Evolutionary conservation across 371 early-diverging fungal species (phyloP).

Genomic region (Syncephalis fuscata): DNA sequence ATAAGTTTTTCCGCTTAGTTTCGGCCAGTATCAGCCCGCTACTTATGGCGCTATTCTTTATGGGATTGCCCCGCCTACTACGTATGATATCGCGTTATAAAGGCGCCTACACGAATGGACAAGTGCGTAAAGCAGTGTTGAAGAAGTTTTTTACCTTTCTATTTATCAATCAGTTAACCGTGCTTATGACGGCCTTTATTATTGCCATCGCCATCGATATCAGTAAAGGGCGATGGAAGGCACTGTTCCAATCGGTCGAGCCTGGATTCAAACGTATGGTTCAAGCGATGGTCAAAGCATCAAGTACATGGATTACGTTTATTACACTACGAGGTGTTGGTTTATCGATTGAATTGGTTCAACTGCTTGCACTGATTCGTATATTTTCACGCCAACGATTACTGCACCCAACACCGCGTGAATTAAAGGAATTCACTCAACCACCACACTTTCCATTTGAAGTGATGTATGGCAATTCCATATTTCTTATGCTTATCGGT

Average conservation of each 20-base stretch:
- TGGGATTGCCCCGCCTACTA: background rate
- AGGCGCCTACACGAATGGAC: slow-evolving; percentile 1
- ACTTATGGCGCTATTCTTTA: background rate
- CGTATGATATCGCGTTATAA: background rate
- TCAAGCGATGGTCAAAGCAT: slow-evolving; percentile 1
- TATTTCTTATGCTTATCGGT: slow-evolving; percentile 3
- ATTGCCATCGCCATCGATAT: background rate
- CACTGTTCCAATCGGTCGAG: background rate
- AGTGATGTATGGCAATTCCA: slow-evolving; percentile 1
- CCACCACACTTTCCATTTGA: slow-evolving; percentile 4
- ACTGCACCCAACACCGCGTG: slow-evolving; percentile 1
- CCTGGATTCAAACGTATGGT: background rate
- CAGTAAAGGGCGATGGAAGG: background rate
- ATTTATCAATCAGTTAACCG: slow-evolving; percentile 1
- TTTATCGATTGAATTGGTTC: slow-evolving; percentile 1
- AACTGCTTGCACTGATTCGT: background rate
- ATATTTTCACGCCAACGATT: background rate
- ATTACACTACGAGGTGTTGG: slow-evolving; percentile 4
- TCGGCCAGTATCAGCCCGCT: slow-evolving; percentile 2
- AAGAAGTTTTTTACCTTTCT: slow-evolving; percentile 2
- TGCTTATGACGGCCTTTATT: background rate
- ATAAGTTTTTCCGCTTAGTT: background rate
- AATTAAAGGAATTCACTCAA: slow-evolving; percentile 1
- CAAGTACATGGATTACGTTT: slow-evolving; percentile 3
- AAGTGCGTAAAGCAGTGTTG: background rate